Base-by-base conservation (phyloP, 805 yeast species). In the Pichia cabralensis region DNA sequence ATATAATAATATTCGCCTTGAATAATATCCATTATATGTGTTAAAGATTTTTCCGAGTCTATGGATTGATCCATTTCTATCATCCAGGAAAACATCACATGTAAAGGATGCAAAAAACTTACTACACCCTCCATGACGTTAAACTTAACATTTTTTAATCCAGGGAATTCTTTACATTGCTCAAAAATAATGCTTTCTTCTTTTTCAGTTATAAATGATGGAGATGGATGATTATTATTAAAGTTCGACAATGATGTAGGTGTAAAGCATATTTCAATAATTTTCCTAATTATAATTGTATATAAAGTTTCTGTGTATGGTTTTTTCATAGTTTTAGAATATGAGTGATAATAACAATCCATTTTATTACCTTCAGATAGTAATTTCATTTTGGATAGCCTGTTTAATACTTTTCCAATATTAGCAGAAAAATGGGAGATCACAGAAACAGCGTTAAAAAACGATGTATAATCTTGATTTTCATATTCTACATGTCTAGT, bases 401-500 rank as follows among this genome's bases (percentile, higher is more conserved):
- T 53, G 33, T 52, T 49, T 8, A 73, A 53, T 5, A 72, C 55
- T 38, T 64, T 70, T 0, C 77, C 69, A 10, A 74, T 58, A 39
- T 61, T 61, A 39, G 74, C 80, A 0, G 71, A 67, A 44, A 75
- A 68, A 39, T 80, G 79, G 8, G 79, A 67, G 0, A 83, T 66
- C 4, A 76, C 81, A 35, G 82, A 77, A 39, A 77, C 55, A 2
- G 80, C 74, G 41, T 79, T 80, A 52, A 80, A 80, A 47, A 68
- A 79, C 2, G 75, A 69, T 1, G 79, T 70, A 65, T 88, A 92
- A 33, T 83, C 89, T 22, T 82, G 83, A 29, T 76, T 77, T 51
- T 89, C 98, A 52, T 81, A 92, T 51, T 88, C 96, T 8, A 89
- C 86, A 54, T 89, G 98, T 39, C 74, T 78, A 6, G 69, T 64